Conservation (phyloP, 495 filamentous ascomycete genomes). For the Cetradonia linearis region DNA sequence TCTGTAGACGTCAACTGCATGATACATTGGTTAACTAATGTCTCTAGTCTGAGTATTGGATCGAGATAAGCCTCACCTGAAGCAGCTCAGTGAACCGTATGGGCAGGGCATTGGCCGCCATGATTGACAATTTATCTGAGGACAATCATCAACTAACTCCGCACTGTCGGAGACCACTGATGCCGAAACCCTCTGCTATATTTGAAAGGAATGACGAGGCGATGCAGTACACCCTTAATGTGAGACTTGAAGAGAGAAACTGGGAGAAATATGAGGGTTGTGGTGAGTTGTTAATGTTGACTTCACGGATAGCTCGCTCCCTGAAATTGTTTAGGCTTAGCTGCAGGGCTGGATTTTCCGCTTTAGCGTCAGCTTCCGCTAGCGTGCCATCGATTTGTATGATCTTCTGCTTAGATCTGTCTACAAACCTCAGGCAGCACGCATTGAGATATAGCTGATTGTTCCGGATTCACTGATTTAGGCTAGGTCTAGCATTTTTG, state of each 20-base stretch:
- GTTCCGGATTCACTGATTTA: not conserved
- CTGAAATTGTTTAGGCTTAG: constrained; percentile 14
- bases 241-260: not conserved
- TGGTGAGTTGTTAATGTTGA: constrained; percentile 1
- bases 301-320: constrained; percentile 12
- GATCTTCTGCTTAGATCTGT: not conserved
- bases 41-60: constrained; percentile 4
- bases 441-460: not conserved
- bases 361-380: not conserved
- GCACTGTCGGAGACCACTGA: constrained; percentile 12
- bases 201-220: constrained; percentile 10
- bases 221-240: not conserved
- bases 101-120: constrained; percentile 51
- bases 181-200: not conserved
- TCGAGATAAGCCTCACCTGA: constrained; percentile 47
- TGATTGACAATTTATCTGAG: constrained; percentile 34
- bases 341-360: constrained; percentile 8
- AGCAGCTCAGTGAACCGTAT: constrained; percentile 94
- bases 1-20: constrained; percentile 63
- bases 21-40: constrained; percentile 13
- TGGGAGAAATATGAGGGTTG: not conserved
- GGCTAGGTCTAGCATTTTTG: not conserved
- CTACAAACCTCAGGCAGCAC: not conserved
- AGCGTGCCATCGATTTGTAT: not conserved
- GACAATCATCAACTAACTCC: constrained; percentile 31